phyloP scores from a whole-genome alignment of 2,329 filamentous ascomycete genomes.

The Fusarium pilosicola region DNA sequence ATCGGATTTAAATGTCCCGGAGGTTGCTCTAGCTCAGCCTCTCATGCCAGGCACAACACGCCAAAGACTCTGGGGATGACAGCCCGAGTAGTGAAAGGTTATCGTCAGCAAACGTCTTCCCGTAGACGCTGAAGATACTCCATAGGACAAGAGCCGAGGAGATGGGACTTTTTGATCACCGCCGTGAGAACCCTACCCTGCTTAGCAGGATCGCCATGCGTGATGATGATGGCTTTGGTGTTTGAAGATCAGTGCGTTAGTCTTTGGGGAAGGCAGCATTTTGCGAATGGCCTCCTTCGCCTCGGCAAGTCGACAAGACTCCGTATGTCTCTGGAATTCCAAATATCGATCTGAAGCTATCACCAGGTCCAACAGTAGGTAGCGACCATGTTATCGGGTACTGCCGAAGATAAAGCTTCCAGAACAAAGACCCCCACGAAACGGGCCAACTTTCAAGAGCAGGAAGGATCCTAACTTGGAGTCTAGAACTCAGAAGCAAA shows the following conservation, averaged over 20 bases:
- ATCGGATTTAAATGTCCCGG: not conserved
- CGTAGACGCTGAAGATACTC: not conserved
- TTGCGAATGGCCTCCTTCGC: not conserved
- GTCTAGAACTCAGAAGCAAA: slow-evolving; percentile 28
- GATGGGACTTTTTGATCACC: not conserved
- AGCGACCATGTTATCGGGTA: not conserved
- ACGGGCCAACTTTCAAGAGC: not conserved
- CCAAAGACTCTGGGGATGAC: not conserved
- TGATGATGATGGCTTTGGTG: not conserved
- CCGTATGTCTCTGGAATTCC: not conserved
- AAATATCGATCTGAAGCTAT: slow-evolving; percentile 12
- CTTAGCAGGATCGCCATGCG: not conserved
- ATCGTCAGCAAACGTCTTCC: slow-evolving; percentile 10
- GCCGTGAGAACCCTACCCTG: not conserved
- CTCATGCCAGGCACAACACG: slow-evolving; percentile 11
- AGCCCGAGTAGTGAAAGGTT: slow-evolving; percentile 7
- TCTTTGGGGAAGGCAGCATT: not conserved
- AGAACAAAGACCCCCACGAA: slow-evolving; percentile 10
- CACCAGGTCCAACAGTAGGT: not conserved
- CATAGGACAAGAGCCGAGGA: not conserved
- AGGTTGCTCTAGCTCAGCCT: not conserved
- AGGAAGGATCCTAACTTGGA: not conserved
- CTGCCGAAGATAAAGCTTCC: not conserved
- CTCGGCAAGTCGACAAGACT: not conserved
- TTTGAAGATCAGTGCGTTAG: slow-evolving; percentile 6